Conservation (phyloP, 805 yeast genomes). For the Wickerhamiella qilinensis region DNA sequence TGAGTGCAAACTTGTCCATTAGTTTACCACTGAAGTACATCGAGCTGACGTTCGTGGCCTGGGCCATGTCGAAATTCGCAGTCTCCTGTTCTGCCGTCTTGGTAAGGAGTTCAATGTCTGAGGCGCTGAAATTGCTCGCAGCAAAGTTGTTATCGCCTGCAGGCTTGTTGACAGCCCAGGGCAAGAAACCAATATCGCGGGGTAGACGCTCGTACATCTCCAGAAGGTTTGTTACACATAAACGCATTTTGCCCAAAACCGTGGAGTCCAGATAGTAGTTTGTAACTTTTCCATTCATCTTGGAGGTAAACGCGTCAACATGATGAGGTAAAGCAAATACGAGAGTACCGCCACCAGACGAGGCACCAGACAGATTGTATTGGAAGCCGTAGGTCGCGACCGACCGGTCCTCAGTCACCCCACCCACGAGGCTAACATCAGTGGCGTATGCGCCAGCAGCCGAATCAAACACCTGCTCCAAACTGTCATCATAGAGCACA, state of each 20-base stretch:
- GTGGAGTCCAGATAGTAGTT: constrained; percentile 30
- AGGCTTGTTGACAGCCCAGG: constrained; percentile 32
- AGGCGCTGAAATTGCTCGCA: constrained; percentile 26
- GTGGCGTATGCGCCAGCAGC: constrained; percentile 58
- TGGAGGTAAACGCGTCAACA: constrained; percentile 27
- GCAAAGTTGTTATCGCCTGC: constrained; percentile 20
- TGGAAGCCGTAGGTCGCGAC: constrained; percentile 32
- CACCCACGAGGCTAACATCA: constrained; percentile 33
- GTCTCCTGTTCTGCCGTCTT: constrained; percentile 36
- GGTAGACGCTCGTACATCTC: constrained; percentile 27
- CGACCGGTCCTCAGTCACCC: constrained; percentile 22
- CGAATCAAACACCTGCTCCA: constrained; percentile 33
- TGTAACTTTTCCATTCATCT: constrained; percentile 22
- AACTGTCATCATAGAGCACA: constrained; percentile 24
- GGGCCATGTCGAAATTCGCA: constrained; percentile 32
- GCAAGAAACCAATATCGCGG: constrained; percentile 32
- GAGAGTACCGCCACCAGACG: constrained; percentile 28
- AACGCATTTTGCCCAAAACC: constrained; percentile 27
- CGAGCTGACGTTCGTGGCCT: constrained; percentile 50
- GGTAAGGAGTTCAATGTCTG: constrained; percentile 27
- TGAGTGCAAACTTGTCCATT: constrained; percentile 76
- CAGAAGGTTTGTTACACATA: constrained; percentile 22
- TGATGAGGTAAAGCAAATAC: constrained; percentile 62
- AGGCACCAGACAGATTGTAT: constrained; percentile 36
- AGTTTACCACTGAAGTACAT: constrained; percentile 87